Percentiles rank a stretch among this genome's conserved stretches.
These are phyloP conservation scores for Vaccinium macrocarpon DNA, from an alignment of 148 eudicot genomes.

Conservation along the genomic window DNA sequence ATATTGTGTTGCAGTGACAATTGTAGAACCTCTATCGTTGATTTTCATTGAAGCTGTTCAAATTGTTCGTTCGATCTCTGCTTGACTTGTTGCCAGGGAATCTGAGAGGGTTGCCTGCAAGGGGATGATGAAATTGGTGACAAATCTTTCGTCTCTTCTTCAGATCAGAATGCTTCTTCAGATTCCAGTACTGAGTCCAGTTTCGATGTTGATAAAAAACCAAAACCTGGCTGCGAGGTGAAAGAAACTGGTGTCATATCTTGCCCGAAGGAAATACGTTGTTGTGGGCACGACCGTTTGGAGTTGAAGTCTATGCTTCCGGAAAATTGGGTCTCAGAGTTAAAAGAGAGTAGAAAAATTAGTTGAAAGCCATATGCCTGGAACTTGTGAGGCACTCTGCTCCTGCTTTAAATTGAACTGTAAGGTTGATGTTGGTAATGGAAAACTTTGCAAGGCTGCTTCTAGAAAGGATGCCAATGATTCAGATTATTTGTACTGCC, in stretches of 20 bases:
- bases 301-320: constrained; percentile 26
- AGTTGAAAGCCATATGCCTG: neutral
- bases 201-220: too few species aligned
- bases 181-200: too few species aligned
- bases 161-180: too few species aligned
- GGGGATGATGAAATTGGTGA: constrained; percentile 2
- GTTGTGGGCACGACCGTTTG: constrained; percentile 25
- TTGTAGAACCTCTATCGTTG: constrained; percentile 41
- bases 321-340: constrained; percentile 21
- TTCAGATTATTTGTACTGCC: constrained; percentile 16
- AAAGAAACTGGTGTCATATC: constrained; percentile 31
- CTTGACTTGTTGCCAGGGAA: too few species aligned
- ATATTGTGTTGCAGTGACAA: constrained; percentile 26
- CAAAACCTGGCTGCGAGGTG: constrained; percentile 22
- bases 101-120: too few species aligned
- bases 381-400: constrained; percentile 9
- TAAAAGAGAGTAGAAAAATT: constrained; percentile 20
- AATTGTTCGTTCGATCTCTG: too few species aligned
- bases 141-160: neutral
- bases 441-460: constrained; percentile 19
- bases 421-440: constrained; percentile 10
- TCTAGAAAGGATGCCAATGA: constrained; percentile 23
- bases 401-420: constrained; percentile 13
- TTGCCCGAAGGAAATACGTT: constrained; percentile 27
- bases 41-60: too few species aligned